Conservation (phyloP, 371 early-diverging fungal species). For the Apophysomyces variabilis region DNA sequence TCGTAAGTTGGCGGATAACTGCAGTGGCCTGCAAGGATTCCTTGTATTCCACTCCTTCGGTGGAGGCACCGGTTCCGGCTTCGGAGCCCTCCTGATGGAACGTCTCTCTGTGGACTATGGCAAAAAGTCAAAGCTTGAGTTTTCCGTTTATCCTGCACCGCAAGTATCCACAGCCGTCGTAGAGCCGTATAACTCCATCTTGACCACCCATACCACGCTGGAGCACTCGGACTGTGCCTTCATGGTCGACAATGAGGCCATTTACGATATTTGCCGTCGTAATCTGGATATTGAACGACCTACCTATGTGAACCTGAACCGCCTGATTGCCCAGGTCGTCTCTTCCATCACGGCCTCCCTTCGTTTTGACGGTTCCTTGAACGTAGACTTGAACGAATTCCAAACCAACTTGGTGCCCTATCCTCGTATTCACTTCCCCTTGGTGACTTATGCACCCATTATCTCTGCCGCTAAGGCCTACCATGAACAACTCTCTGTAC, state of each 20-base stretch:
- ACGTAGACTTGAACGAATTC: constrained; percentile 96
- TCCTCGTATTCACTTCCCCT: constrained; percentile 95
- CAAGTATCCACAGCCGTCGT: constrained; percentile 97
- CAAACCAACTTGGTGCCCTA: constrained; percentile 97
- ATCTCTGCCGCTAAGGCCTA: constrained; percentile 77
- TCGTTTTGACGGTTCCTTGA: constrained; percentile 95
- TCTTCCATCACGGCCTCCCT: constrained; percentile 85
- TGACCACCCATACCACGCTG: constrained; percentile 94
- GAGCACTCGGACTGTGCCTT: constrained; percentile 96
- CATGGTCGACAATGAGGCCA: constrained; percentile 92
- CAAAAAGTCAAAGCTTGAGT: constrained; percentile 83
- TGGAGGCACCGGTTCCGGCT: constrained; percentile 99
- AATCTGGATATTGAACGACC: too few species aligned
- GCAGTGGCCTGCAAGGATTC: constrained; percentile 97
- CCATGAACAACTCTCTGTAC: constrained; percentile 89
- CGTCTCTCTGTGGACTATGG: constrained; percentile 82
- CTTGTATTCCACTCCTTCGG: constrained; percentile 99
- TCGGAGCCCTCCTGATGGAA: constrained; percentile 97
- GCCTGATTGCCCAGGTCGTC: too few species aligned
- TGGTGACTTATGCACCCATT: constrained; percentile 69
- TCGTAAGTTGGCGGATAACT: constrained; percentile 97
- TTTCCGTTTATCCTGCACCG: constrained; percentile 98
- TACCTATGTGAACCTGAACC: too few species aligned
- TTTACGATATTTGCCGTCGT: constrained; percentile 80
- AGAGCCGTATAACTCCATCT: constrained; percentile 98